These are phyloP conservation scores for Cryphonectria japonica DNA, from an alignment of 2,329 filamentous ascomycete genomes.

Conservation along the genomic window DNA sequence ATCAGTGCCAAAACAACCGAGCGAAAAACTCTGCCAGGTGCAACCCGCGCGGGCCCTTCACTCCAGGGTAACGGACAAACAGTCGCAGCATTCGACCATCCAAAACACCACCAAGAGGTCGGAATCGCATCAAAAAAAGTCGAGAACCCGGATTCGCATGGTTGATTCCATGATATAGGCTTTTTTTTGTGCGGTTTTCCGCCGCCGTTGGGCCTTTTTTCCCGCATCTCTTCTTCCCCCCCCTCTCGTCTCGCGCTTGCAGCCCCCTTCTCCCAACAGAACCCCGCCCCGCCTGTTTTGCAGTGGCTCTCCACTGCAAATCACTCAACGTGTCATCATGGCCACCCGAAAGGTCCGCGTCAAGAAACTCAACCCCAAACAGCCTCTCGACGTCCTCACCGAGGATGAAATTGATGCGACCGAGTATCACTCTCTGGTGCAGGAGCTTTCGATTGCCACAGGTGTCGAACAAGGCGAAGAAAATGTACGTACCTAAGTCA, in stretches of 20 bases:
- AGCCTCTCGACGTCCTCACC: slow-evolving; percentile 81
- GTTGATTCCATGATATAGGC: slow-evolving; percentile 63
- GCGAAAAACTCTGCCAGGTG: slow-evolving; percentile 17
- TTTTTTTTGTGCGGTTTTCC: slow-evolving; percentile 67
- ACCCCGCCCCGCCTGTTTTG: slow-evolving; percentile 29
- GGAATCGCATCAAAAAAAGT: slow-evolving; percentile 60
- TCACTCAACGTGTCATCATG: slow-evolving; percentile 45
- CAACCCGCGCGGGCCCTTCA: slow-evolving; percentile 17
- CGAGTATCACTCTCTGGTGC: slow-evolving; percentile 84
- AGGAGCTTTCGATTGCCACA: slow-evolving; percentile 85
- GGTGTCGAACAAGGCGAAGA: slow-evolving; percentile 97
- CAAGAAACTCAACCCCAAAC: slow-evolving; percentile 92
- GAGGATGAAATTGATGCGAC: slow-evolving; percentile 88
- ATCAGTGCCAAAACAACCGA: slow-evolving; percentile 15
- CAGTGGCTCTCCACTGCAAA: slow-evolving; percentile 42
- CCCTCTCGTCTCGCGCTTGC: slow-evolving; percentile 31
- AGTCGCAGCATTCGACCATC: slow-evolving; percentile 58
- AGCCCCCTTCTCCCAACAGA: slow-evolving; percentile 29
- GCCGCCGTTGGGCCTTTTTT: slow-evolving; percentile 46
- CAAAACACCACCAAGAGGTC: slow-evolving; percentile 55
- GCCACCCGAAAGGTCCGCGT: slow-evolving; percentile 73
- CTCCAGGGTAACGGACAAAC: slow-evolving; percentile 49
- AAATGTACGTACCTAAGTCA: slow-evolving; percentile 73
- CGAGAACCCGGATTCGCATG: slow-evolving; percentile 55
- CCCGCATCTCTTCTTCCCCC: slow-evolving; percentile 34